Evolutionary conservation across 345 rosid species (phyloP).

Genomic region (Arabis hirsuta): DNA sequence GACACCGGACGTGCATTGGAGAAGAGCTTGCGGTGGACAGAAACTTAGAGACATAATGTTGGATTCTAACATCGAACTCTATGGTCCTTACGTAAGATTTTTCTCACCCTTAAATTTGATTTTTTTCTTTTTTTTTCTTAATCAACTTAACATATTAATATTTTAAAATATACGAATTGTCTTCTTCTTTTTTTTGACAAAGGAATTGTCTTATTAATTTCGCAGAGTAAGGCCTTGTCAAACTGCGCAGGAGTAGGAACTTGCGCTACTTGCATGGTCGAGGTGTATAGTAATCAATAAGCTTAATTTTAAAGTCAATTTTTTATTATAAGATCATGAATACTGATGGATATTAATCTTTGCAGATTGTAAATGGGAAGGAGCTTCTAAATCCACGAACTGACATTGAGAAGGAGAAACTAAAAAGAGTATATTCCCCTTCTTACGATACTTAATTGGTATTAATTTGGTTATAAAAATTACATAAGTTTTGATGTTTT

Average conservation of each 20-base stretch:
- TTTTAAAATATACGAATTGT: not conserved
- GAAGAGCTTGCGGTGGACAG: slow-evolving; percentile 76
- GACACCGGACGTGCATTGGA: slow-evolving; percentile 79
- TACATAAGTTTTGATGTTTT: slow-evolving; percentile 9
- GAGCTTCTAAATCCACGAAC: slow-evolving; percentile 80
- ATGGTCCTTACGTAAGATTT: slow-evolving; percentile 85
- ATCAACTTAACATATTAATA: not conserved
- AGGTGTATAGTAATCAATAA: slow-evolving; percentile 51
- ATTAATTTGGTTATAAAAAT: not conserved
- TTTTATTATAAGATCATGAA: not conserved
- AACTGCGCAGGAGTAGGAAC: slow-evolving; percentile 96
- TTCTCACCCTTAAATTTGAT: not conserved
- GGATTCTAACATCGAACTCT: slow-evolving; percentile 75
- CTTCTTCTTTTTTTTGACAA: no score
- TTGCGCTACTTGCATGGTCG: slow-evolving; percentile 91
- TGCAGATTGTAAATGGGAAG: slow-evolving; percentile 76
- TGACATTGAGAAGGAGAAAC: slow-evolving; percentile 77
- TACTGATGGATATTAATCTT: slow-evolving; percentile 1
- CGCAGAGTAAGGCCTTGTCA: slow-evolving; percentile 65
- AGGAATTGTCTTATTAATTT: slow-evolving; percentile 21
- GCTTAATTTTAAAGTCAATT: not conserved
- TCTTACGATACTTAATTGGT: not conserved
- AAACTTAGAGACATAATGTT: slow-evolving; percentile 93
- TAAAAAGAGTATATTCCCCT: slow-evolving; percentile 51
- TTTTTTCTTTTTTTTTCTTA: not conserved